Base-by-base conservation (phyloP, 83 land plant species). In the Larix sibirica region DNA sequence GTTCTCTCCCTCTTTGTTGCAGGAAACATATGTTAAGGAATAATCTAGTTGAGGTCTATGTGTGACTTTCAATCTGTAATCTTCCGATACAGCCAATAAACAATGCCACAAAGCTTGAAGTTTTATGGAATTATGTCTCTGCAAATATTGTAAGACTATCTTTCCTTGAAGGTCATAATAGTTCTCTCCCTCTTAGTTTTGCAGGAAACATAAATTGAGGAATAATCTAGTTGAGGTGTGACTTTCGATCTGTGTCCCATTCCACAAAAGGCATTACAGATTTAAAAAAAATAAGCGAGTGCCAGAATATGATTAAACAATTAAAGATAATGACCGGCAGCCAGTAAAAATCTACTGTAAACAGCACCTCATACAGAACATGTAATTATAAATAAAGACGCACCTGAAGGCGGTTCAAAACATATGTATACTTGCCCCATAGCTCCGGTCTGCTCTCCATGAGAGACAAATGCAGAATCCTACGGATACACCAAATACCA, bases 391-490 rank as follows among this genome's bases (percentile, higher is more conserved):
- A 33, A 76, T 23, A 56, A 75, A 59, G 42, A 78, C 61, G 33
- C 28, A 96, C 99, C 98, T 97, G 99, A 77, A 97, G 97, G 63
- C 96, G 98, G 79, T 97, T 97, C 26, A 97, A 90, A 66, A 97
- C 98, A 85, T 95, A 95, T n/a, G 98, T 97, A 65, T 97, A 97
- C 68, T 96, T 95, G 21, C 99, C 98, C 99, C 99, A 97, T 7
- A 96, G 90, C 88, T 97, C 99, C 23, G 98, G 99, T 44, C 99
- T 87, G 84, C 99, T 97, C 86, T 97, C 99, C 97, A 96, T 90
- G 21, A 95, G 83, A 3, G 93, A 93, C 44, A 97, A 88, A 64
- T 92, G 92, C 79, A 97, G 83, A 12, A 96, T 87, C 69, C 97
- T 87, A 40, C 87, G 98, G 47, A 96, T 90, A 88, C 99, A 95